Evolutionary conservation across 106 monocot species (phyloP).

Genomic region (Dendrobium catenatum): DNA sequence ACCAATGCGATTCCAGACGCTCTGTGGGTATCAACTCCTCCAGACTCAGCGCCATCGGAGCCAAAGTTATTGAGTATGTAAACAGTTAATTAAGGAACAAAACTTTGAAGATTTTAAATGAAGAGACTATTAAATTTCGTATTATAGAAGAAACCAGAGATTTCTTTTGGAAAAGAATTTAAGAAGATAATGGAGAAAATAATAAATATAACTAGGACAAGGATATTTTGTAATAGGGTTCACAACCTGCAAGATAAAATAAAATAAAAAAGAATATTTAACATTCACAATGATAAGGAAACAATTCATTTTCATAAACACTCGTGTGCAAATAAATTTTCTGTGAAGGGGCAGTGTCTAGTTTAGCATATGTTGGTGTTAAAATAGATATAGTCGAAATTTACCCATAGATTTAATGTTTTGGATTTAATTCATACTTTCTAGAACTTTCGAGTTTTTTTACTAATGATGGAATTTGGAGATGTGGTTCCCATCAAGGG

Average conservation of each 20-base stretch:
- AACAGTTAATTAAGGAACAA: conserved; percentile 40
- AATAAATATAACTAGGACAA: conserved; percentile 15
- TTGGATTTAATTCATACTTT: no score
- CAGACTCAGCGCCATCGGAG: conserved; percentile 85
- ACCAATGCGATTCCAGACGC: conserved; percentile 40
- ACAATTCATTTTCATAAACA: background rate
- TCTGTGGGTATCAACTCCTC: conserved; percentile 84
- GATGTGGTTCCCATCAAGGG: background rate
- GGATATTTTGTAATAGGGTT: conserved; percentile 99
- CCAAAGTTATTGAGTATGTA: conserved; percentile 83
- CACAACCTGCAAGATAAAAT: conserved; percentile 83
- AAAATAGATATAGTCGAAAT: background rate
- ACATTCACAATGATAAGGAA: background rate
- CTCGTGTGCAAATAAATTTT: background rate
- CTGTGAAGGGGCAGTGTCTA: no score
- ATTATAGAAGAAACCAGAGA: background rate
- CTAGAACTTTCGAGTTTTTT: no score
- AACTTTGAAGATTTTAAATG: background rate
- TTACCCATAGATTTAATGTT: background rate
- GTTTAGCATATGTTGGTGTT: background rate
- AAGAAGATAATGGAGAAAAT: background rate
- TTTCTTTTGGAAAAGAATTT: background rate
- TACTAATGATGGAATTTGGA: no score
- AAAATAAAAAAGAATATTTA: background rate
- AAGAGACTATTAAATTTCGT: background rate